Conservation (phyloP, 305 asterid species). For the Fraxinus velutina region DNA sequence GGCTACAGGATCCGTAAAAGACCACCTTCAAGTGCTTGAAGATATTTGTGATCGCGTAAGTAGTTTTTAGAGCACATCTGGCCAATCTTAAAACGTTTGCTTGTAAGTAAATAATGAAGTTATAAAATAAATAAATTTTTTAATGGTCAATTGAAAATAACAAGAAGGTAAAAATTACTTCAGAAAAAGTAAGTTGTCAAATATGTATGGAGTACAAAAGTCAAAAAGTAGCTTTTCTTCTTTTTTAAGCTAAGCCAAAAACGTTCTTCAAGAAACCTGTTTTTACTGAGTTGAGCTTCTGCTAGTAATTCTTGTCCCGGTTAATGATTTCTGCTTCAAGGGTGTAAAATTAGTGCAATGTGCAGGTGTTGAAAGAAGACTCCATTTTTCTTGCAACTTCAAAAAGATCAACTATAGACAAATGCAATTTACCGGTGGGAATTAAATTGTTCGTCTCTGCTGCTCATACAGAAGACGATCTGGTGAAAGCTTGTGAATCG, state of each 20-base stretch:
- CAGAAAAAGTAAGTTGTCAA: neutral
- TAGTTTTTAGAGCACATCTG: neutral
- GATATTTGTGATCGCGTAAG: slow-evolving; percentile 67
- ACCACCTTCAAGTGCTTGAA: slow-evolving; percentile 71
- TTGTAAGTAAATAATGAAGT: neutral
- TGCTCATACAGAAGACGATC: slow-evolving; percentile 62
- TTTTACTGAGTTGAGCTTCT: neutral
- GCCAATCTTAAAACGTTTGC: neutral
- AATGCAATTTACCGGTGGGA: slow-evolving; percentile 72
- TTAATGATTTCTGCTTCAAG: neutral
- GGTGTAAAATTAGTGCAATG: slow-evolving; percentile 1
- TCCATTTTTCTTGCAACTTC: slow-evolving; percentile 58
- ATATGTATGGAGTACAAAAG: neutral
- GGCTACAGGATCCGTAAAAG: slow-evolving; percentile 60
- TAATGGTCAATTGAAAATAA: neutral
- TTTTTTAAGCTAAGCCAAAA: neutral
- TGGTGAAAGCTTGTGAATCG: slow-evolving; percentile 58
- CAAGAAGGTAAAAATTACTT: neutral
- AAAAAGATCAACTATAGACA: slow-evolving; percentile 68
- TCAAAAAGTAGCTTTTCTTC: neutral
- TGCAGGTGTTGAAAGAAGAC: slow-evolving; percentile 70
- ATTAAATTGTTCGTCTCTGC: slow-evolving; percentile 63
- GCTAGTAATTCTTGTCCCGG: neutral
- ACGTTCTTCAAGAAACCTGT: neutral
- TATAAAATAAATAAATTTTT: neutral